Evolutionary conservation across 2,329 filamentous ascomycete genomes (phyloP), one percentile per base, ranked within the genome.

Genomic region (Dactylella cylindrospora): DNA sequence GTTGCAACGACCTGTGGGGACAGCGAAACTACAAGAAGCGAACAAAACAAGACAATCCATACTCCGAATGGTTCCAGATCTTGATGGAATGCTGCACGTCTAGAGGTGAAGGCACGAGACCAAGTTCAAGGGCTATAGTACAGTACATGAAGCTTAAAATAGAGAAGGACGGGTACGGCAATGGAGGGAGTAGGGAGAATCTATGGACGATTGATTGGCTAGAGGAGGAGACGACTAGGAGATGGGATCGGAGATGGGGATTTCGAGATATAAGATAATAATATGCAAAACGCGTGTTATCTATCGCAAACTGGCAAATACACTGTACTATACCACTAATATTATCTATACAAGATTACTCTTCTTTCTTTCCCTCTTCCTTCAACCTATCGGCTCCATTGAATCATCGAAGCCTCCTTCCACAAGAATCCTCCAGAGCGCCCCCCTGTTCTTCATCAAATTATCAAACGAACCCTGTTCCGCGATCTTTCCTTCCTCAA

Each of bases 361-460:
- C n/a, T n/a, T n/a, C n/a, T n/a, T n/a, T n/a, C n/a, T n/a, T n/a
- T n/a, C n/a, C n/a, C n/a, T n/a, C n/a, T n/a, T n/a, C n/a, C n/a
- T n/a, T n/a, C n/a, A n/a, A n/a, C n/a, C n/a, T n/a, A n/a, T n/a
- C n/a, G n/a, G n/a, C n/a, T n/a, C n/a, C n/a, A n/a, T n/a, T n/a
- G n/a, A n/a, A n/a, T n/a, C n/a, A n/a, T n/a, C n/a, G n/a, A n/a
- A n/a, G n/a, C n/a, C n/a, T n/a, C n/a, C n/a, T n/a, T n/a, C n/a
- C n/a, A n/a, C n/a, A n/a, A 80, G 64, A 31, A 82, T 70, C 66
- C 74, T 73, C 13, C 78, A 70, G 70, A 82, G 79, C 28, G 74
- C 65, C n/a, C 61, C 66, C 26, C 35, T 49, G 13, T 39, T 64
- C 32, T 68, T 71, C 40, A 74, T 43, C 59, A 76, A 52, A 55